These are phyloP conservation scores for Eragrostis curvula DNA, from an alignment of 176 grass and related monocot species.

Conservation along the genomic window DNA sequence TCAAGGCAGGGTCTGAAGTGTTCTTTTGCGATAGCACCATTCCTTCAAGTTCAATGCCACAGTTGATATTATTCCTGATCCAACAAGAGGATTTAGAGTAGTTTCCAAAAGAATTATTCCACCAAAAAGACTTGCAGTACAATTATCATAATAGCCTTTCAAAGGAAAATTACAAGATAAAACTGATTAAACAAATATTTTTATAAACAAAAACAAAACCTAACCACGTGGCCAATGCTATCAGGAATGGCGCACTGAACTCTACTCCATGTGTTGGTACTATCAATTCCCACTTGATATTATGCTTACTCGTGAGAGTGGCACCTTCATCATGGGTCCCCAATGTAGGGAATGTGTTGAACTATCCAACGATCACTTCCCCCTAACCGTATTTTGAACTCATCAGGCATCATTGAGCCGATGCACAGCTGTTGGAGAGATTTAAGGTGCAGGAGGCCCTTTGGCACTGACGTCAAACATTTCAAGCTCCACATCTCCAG, in stretches of 20 bases:
- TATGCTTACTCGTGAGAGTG: background rate
- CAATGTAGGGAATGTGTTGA: conserved; percentile 35
- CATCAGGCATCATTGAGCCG: conserved; percentile 19
- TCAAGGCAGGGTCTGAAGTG: background rate
- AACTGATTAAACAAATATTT: background rate
- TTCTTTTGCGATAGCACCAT: background rate
- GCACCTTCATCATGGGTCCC: conserved; percentile 4
- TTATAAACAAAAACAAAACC: background rate
- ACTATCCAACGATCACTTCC: background rate
- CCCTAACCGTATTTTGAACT: conserved; percentile 13
- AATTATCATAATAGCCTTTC: too few relatives aligned
- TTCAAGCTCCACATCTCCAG: conserved; percentile 36
- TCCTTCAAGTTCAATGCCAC: background rate
- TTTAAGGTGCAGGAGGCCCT: conserved; percentile 30
- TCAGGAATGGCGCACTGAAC: background rate
- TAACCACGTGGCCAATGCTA: background rate
- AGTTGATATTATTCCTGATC: too few relatives aligned
- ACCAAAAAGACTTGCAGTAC: too few relatives aligned
- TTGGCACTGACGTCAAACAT: conserved; percentile 16
- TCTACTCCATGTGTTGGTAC: background rate
- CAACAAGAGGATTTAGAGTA: too few relatives aligned
- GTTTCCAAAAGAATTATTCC: too few relatives aligned
- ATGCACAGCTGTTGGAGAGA: conserved; percentile 29
- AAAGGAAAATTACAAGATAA: background rate
- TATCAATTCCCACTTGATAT: background rate